A percentile compares a stretch with the other conserved stretches of the same genome.
Evolutionary conservation across 306 rosid species (phyloP).

Genomic region (Trifolium fragiferum): DNA sequence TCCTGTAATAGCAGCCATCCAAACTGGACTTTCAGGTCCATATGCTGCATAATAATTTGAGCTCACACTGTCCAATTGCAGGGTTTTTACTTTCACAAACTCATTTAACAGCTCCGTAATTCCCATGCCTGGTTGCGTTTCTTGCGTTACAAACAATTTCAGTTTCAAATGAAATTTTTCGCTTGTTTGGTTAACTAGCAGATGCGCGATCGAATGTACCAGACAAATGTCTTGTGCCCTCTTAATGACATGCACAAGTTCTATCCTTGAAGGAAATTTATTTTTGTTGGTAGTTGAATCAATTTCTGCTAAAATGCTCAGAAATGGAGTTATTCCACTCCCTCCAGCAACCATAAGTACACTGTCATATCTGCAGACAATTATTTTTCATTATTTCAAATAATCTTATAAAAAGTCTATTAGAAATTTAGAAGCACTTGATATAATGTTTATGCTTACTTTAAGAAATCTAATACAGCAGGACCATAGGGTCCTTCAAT

Average conservation of each 20-base stretch:
- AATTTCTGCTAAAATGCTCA: conserved; percentile 78
- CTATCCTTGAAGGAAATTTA: conserved; percentile 56
- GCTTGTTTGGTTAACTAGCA: conserved; percentile 54
- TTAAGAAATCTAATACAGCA: conserved; percentile 62
- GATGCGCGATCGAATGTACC: conserved; percentile 63
- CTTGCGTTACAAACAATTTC: conserved; percentile 78
- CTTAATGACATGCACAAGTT: conserved; percentile 69
- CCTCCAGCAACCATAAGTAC: conserved; percentile 85
- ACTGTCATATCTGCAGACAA: conserved; percentile 74
- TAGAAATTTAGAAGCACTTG: conserved; percentile 3
- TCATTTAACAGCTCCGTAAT: conserved; percentile 53
- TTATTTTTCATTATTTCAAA: conserved; percentile 3
- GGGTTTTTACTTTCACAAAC: conserved; percentile 53
- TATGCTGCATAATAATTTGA: conserved; percentile 55
- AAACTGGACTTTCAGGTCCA: conserved; percentile 66
- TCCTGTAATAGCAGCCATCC: conserved; percentile 73
- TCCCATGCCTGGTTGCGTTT: conserved; percentile 53
- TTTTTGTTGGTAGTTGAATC: conserved; percentile 47
- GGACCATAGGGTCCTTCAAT: conserved; percentile 97
- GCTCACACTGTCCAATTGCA: conserved; percentile 51
- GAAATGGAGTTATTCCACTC: conserved; percentile 86
- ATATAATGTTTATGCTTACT: conserved; percentile 48
- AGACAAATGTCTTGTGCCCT: conserved; percentile 66
- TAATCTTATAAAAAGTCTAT: conserved; percentile 24
- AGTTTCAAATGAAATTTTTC: conserved; percentile 56